Evolutionary conservation across 306 rosid genomes (phyloP).

Genomic region (Corylus heterophylla): DNA sequence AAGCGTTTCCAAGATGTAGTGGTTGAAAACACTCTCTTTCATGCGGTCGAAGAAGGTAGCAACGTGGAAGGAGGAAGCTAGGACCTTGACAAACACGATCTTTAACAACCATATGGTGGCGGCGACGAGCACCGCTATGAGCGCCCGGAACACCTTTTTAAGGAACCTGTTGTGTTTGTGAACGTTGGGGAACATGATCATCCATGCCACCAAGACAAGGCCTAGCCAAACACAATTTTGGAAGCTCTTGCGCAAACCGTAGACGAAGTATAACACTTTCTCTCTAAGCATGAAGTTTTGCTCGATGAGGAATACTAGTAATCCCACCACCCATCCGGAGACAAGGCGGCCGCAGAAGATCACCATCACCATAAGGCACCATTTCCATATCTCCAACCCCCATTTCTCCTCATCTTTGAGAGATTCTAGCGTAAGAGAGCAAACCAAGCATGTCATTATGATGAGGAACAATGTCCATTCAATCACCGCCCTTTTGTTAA

Average conservation of each 20-base stretch:
- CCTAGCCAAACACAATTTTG: slow-evolving; percentile 54
- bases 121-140: slow-evolving; percentile 40
- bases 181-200: slow-evolving; percentile 47
- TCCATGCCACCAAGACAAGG: slow-evolving; percentile 44
- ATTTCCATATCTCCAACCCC: slow-evolving; percentile 46
- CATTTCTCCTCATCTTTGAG: slow-evolving; percentile 25
- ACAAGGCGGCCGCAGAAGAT: slow-evolving; percentile 51
- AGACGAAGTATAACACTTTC: slow-evolving; percentile 45
- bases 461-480: slow-evolving; percentile 45
- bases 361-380: slow-evolving; percentile 56
- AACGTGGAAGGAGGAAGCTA: slow-evolving; percentile 54
- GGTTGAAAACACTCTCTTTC: slow-evolving; percentile 51
- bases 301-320: slow-evolving; percentile 46
- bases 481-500: slow-evolving; percentile 40
- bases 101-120: slow-evolving; percentile 53
- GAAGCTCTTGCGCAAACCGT: slow-evolving; percentile 50
- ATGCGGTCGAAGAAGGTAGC: slow-evolving; percentile 54
- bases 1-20: slow-evolving; percentile 47
- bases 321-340: slow-evolving; percentile 44
- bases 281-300: slow-evolving; percentile 55
- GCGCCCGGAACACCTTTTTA: slow-evolving; percentile 37
- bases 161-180: slow-evolving; percentile 36
- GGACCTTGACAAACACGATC: slow-evolving; percentile 45
- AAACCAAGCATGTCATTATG: slow-evolving; percentile 42
- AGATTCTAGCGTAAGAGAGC: slow-evolving; percentile 31